Percentiles rank a stretch among this genome's conserved stretches.
These are phyloP conservation scores for Annulohypoxylon stygium DNA, from an alignment of 495 filamentous ascomycete species.

Conservation along the genomic window DNA sequence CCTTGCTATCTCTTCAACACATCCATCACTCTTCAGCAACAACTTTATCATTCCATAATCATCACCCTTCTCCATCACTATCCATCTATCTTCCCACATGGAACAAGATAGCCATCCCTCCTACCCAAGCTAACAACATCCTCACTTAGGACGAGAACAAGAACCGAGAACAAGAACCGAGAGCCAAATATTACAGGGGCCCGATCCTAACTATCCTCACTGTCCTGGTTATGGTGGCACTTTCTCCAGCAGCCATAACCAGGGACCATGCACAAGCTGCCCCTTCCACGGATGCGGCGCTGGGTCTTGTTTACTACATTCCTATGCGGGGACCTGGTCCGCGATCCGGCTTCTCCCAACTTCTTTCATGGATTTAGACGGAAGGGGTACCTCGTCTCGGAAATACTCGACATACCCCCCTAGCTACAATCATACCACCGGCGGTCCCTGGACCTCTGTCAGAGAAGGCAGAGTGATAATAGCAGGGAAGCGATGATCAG, in stretches of 20 bases:
- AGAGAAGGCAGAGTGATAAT: conserved; percentile 21
- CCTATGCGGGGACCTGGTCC: not conserved
- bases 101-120: not conserved
- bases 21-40: too few relatives aligned
- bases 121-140: not conserved
- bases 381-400: conserved; percentile 12
- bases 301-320: not conserved
- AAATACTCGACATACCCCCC: conserved; percentile 9
- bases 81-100: too few relatives aligned
- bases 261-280: not conserved
- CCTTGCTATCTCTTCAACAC: too few relatives aligned
- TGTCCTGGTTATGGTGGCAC: too few relatives aligned
- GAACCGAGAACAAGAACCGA: too few relatives aligned
- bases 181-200: too few relatives aligned
- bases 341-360: not conserved
- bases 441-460: conserved; percentile 33
- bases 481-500: conserved; percentile 23
- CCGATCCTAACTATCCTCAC: too few relatives aligned
- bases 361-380: not conserved
- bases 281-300: not conserved
- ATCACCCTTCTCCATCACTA: not conserved
- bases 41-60: not conserved
- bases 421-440: conserved; percentile 22
- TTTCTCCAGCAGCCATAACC: too few relatives aligned
- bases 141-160: not conserved